phyloP scores from a whole-genome alignment of 495 filamentous ascomycete species.

The Penicillium parvum region DNA sequence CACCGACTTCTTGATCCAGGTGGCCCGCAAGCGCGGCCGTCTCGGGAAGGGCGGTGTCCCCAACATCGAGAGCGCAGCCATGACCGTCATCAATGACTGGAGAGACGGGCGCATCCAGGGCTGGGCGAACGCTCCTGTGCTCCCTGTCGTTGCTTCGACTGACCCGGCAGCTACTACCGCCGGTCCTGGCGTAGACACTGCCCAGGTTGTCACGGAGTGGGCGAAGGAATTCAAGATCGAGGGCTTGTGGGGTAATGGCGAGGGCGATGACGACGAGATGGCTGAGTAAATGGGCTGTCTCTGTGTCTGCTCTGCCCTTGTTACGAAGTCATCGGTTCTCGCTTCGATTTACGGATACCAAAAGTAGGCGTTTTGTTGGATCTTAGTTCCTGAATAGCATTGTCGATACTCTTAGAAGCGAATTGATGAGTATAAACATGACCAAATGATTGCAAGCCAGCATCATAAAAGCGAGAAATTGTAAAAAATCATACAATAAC shows the following conservation, averaged over 20 bases:
- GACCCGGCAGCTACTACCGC: constrained; percentile 29
- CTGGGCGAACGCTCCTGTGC: constrained; percentile 73
- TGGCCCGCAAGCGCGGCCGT: constrained; percentile 85
- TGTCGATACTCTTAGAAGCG: constrained; percentile 5
- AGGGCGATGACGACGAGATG: constrained; percentile 44
- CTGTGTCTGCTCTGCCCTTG: constrained; percentile 2
- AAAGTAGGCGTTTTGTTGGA: constrained; percentile 31
- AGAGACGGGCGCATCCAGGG: constrained; percentile 92
- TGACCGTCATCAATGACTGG: constrained; percentile 93
- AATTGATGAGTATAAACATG: too few species aligned
- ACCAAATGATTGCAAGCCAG: not conserved
- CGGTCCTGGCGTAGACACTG: constrained; percentile 55
- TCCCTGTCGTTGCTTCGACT: constrained; percentile 46
- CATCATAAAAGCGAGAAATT: not conserved
- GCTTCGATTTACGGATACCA: constrained; percentile 33
- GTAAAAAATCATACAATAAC: constrained; percentile 3
- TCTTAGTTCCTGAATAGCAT: constrained; percentile 10
- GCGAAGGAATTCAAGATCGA: constrained; percentile 94
- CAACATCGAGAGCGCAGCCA: constrained; percentile 81
- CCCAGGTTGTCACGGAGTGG: constrained; percentile 89
- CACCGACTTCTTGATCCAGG: constrained; percentile 90
- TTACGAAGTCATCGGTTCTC: constrained; percentile 25
- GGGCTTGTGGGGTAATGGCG: constrained; percentile 76
- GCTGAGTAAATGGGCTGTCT: constrained; percentile 29
- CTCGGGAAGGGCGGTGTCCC: constrained; percentile 88